These are phyloP conservation scores for Nemania sp. DNA, from an alignment of 2,329 filamentous ascomycete genomes.

Conservation along the genomic window DNA sequence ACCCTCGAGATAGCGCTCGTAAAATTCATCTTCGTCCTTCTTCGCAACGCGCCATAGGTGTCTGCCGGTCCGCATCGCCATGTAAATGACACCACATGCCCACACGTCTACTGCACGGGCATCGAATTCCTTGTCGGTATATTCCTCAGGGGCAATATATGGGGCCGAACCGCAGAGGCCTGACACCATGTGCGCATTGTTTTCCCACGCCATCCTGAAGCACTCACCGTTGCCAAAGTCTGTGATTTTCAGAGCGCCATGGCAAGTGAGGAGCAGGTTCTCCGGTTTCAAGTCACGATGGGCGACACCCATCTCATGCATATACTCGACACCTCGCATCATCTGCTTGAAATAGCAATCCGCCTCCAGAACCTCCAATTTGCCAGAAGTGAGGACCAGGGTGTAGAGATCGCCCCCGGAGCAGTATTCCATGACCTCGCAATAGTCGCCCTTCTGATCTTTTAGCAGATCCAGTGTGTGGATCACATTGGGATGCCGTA, in stretches of 20 bases:
- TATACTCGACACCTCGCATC: constrained; percentile 98
- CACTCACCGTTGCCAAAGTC: constrained; percentile 99
- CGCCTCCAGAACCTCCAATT: constrained; percentile 88
- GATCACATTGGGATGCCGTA: constrained; percentile 96
- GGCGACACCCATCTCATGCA: constrained; percentile 98
- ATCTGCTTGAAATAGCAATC: constrained; percentile 99
- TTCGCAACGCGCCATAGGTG: constrained; percentile 97
- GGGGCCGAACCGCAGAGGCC: constrained; percentile 95
- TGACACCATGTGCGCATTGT: constrained; percentile 96
- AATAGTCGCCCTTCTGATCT: constrained; percentile 96
- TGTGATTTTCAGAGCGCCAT: constrained; percentile 93
- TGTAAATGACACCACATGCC: constrained; percentile 98
- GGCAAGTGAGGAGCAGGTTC: constrained; percentile 89
- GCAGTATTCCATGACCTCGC: constrained; percentile 99
- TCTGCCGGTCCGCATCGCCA: constrained; percentile 97
- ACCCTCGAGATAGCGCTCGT: constrained; percentile 89
- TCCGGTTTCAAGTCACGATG: constrained; percentile 97
- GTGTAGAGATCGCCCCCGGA: constrained; percentile 96
- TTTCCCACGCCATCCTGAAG: constrained; percentile 99
- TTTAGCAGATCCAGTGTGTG: constrained; percentile 94
- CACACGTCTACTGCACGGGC: constrained; percentile 97
- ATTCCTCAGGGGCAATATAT: constrained; percentile 97
- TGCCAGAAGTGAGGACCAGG: constrained; percentile 84
- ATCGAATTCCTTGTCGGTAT: constrained; percentile 93
- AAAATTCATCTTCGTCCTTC: constrained; percentile 97